Percentiles rank a stretch among this genome's conserved stretches.
These are phyloP conservation scores for Coemansia sp. DNA, from an alignment of 192 early-diverging fungal species.

Conservation along the genomic window DNA sequence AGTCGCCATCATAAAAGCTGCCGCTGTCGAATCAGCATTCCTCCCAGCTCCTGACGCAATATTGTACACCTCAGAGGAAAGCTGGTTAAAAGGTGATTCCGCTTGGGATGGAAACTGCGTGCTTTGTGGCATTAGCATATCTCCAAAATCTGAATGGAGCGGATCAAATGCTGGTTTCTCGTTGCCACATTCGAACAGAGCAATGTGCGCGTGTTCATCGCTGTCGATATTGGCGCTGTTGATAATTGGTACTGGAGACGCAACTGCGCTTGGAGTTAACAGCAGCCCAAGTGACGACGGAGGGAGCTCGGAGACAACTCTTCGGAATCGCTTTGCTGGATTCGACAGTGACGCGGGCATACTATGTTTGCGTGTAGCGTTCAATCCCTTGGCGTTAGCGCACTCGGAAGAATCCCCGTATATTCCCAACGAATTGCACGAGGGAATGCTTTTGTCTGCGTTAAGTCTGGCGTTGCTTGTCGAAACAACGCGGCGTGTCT, in stretches of 20 bases:
- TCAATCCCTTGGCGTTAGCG: background rate
- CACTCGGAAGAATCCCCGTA: background rate
- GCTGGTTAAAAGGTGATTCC: background rate
- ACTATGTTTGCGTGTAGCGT: conserved; percentile 31
- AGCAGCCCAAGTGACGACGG: conserved; percentile 14
- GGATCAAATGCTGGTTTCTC: background rate
- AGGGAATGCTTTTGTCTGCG: background rate
- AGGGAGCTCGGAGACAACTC: conserved; percentile 49
- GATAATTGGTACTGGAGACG: background rate
- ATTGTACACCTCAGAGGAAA: background rate
- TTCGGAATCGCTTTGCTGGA: conserved; percentile 33
- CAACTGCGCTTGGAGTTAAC: background rate
- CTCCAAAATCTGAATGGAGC: background rate
- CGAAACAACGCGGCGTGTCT: conserved; percentile 43
- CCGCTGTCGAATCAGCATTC: background rate
- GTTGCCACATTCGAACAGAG: background rate
- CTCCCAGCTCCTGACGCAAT: background rate
- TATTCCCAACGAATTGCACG: conserved; percentile 29
- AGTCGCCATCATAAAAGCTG: conserved; percentile 31
- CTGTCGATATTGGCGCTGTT: background rate
- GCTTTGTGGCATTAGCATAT: background rate
- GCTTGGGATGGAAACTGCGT: background rate
- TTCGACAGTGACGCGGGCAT: background rate
- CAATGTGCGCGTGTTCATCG: background rate
- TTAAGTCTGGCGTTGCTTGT: conserved; percentile 23